Evolutionary conservation across 768 basidiomycete genomes (phyloP), one percentile per base, ranked within the genome.

Genomic region (Leccinum variicolor): DNA sequence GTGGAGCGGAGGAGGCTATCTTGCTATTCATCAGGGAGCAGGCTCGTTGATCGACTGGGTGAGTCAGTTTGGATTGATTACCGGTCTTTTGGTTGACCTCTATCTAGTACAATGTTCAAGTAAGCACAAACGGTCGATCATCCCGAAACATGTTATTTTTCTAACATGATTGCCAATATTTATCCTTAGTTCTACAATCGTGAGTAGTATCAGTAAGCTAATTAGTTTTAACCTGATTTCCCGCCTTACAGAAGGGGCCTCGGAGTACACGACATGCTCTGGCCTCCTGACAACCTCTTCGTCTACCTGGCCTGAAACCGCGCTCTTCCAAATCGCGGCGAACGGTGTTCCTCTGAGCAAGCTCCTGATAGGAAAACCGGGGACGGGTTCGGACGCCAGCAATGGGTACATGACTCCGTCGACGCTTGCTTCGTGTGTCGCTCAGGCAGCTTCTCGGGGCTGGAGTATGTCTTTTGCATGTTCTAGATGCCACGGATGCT

Each of bases 181-280:
- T 11, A 19, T 52, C 21, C 2, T 4, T 15, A 72, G 70, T 70
- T 64, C 23, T 73, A 72, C 28, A 73, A 72, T 19, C 66, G 72
- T 72, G 10, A 45, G 70, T 39, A 6, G 13, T 11, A 8, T 2
- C 3, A 19, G 19, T 10, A 19, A 43, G 19, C 3, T 43, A 11
- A 43, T 47, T 15, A 3, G 4, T 2, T 11, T 34, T 4, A 6
- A n/a, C 19, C 41, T 1, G 13, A 45, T 41, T 13, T 0, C 29
- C 45, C 2, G 2, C 34, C 14, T 39, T n/a, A 21, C 67, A 87
- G 86, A 87, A 78, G 86, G 85, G 39, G 62, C 74, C 19, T 72
- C 71, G 13, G 87, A 87, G 64, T 89, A 88, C 67, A 84, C 83
- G 7, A 85, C 84, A 25, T 89, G 87, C 66, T 52, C 67, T 21